Base-by-base conservation (phyloP, 257 asterid species). In the Penstemon eatonii region DNA sequence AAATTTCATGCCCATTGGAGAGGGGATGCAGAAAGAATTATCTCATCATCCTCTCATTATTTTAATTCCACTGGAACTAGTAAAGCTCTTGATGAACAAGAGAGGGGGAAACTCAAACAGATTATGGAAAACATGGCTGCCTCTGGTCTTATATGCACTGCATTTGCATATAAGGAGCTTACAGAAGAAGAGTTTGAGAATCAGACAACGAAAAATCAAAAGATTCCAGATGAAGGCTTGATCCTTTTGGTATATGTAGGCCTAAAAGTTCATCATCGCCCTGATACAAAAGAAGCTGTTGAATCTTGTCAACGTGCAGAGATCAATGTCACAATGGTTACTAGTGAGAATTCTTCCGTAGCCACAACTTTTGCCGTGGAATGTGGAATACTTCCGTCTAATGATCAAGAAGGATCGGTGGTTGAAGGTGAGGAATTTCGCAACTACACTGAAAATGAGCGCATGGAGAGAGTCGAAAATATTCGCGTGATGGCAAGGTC, bases 11-110 rank as follows among this genome's bases (percentile, higher is more conserved):
- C 76, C 8, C 92, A 86, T 46, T 88, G 97, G 97, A 91, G 87
- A 71, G 97, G 97, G 19, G 95, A 89, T 4, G 95, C 97, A 5
- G 97, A 91, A 41, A 86, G 83, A 89, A 73, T 91, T 1, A 76
- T 84, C 18, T 78, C 78, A 69, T 73, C 69, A 82, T 91, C 93
- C 75, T 72, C 89, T 0, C 74, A 77, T 18, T 86, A 80, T 75
- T 83, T 79, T 60, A 78, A 85, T 75, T 12, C 7, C 3, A 72
- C 79, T 2, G 95, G 95, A 33, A 71, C 86, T 25, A 25, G 59
- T 5, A 83, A 53, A 52, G 60, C 25, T 13, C 50, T 91, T 0
- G 69, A 49, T 10, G 69, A 71, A 5, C 5, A 12, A 0, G 77
- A 79, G n/a, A 78, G 81, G 70, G 6, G 13, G 37, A 66, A 36